These are phyloP conservation scores for Monoraphidium neglectum DNA, from an alignment of 139 green algal species.

Conservation along the genomic window DNA sequence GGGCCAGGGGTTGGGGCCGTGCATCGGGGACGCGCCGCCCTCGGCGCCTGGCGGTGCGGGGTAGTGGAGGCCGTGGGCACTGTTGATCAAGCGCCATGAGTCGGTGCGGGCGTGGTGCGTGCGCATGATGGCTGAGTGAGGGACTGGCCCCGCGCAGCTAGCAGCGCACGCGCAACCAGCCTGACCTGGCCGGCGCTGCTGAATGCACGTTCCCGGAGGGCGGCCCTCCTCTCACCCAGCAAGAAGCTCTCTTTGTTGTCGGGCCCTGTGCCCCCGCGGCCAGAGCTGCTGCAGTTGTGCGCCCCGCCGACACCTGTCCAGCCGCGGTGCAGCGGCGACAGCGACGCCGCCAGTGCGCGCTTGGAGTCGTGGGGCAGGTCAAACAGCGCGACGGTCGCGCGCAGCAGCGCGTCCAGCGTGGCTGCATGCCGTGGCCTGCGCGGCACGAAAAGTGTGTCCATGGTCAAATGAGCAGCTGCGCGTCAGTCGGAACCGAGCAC, in stretches of 20 bases:
- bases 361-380: slow-evolving; percentile 4
- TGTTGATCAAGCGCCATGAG: neutral
- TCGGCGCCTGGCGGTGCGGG: slow-evolving; percentile 16
- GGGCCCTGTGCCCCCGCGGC: neutral
- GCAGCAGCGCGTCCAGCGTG: neutral
- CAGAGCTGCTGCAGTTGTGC: slow-evolving; percentile 12
- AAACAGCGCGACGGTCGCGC: neutral
- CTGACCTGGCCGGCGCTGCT: neutral
- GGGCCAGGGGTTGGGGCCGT: slow-evolving; percentile 41
- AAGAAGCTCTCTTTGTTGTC: slow-evolving; percentile 24
- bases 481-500: no score
- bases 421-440: no score
- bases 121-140: neutral
- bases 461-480: no score
- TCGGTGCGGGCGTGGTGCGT: neutral
- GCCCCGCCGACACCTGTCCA: slow-evolving; percentile 17
- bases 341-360: neutral
- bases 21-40: slow-evolving; percentile 33
- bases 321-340: slow-evolving; percentile 19
- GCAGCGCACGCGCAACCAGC: neutral
- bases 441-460: no score
- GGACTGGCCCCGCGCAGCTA: neutral
- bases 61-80: neutral
- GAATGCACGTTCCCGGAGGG: neutral
- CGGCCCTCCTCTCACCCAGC: neutral